Base-by-base conservation (phyloP, 352 stramenopile genomes). In the Phytophthora niederhauseri region DNA sequence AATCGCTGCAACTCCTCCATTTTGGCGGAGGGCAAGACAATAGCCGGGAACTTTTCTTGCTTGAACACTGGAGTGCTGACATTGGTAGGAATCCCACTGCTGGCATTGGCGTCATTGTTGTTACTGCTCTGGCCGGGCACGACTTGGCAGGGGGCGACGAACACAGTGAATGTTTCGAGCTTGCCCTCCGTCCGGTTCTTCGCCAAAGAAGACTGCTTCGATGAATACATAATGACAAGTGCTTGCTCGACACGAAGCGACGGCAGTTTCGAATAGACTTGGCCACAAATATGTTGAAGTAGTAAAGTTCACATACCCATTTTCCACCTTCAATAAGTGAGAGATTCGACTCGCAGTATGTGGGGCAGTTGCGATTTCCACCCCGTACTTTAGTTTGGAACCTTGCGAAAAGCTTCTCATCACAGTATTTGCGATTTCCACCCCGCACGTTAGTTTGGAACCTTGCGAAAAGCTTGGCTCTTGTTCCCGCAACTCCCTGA, bases 101-200 rank as follows among this genome's bases (percentile, higher is more conserved):
- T 73, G 19, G 34, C 11, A 11, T 59, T 26, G 12, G 9, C 36
- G 34, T 41, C 9, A 4, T 41, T 4, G 19, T 41, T 64, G 19
- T 41, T 64, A 55, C 48, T 66, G 26, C 15, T 55, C 61, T 60
- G 34, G 22, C 66, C 43, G 9, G 63, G 43, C 5, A 77, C 24
- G 46, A 79, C 34, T 72, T 91, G 83, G 49, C 83, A 91, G 6
- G 81, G 89, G 17, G 78, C 80, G 2, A 92, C 81, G 41, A 80
- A 88, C 8, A 92, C 77, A 15, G 80, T 90, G 63, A 92, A 77
- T 15, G 28, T 63, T 6, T 68, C 38, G 3, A 58, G 28, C 17
- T 64, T 70, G 1, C 3, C 11, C 22, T 38, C 26, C n/a, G 24
- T 36, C 7, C 5, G 50, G 41, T 64, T 66, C 52, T 61, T 61